Evolutionary conservation across 768 basidiomycete genomes (phyloP).

Genomic region (Pleurotus giganteus): DNA sequence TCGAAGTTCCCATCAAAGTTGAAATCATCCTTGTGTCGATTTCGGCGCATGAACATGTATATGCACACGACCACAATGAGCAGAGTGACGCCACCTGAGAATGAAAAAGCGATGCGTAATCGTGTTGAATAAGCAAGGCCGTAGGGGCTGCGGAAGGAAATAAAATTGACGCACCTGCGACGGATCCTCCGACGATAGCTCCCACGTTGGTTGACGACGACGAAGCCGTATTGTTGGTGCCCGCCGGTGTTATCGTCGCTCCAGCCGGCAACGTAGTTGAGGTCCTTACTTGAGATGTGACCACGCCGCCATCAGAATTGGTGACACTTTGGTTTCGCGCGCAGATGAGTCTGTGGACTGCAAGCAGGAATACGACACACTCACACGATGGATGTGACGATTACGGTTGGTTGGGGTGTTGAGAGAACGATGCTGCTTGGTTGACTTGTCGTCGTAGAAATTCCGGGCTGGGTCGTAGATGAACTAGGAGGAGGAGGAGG

Average conservation of each 20-base stretch:
- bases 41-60: slow-evolving; percentile 26
- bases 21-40: slow-evolving; percentile 16
- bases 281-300: slow-evolving; percentile 21
- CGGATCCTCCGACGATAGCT: slow-evolving; percentile 49
- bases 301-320: slow-evolving; percentile 23
- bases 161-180: slow-evolving; percentile 35
- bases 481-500: too few relatives aligned
- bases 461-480: too few relatives aligned
- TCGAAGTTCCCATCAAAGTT: slow-evolving; percentile 41
- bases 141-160: not conserved
- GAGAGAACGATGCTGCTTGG: too few relatives aligned
- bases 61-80: slow-evolving; percentile 21
- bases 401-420: too few relatives aligned
- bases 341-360: too few relatives aligned
- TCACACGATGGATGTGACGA: too few relatives aligned
- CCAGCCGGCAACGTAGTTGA: slow-evolving; percentile 27
- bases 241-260: slow-evolving; percentile 13
- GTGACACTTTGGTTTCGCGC: not conserved
- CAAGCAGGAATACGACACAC: too few relatives aligned
- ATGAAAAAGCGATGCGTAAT: not conserved
- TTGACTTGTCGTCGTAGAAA: too few relatives aligned
- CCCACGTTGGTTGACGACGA: slow-evolving; percentile 24
- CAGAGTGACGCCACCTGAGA: slow-evolving; percentile 26
- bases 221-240: not conserved
- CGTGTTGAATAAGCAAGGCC: not conserved